Conservation (phyloP, 805 yeast genomes). For the Nakazawaea ernobii region DNA sequence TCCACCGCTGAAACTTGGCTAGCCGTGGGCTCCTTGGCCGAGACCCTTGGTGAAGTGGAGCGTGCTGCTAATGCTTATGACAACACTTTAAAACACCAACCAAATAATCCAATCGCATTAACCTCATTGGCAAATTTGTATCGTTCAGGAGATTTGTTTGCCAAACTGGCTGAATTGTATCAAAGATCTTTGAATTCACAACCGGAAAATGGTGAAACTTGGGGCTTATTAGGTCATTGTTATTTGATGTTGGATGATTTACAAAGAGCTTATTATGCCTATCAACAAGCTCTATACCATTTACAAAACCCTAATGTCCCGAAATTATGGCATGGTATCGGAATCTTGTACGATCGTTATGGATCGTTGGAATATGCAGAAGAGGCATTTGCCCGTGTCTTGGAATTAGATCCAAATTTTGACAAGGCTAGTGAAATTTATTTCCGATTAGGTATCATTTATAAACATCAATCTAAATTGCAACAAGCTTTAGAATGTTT, state of each 20-base stretch:
- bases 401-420: slow-evolving; percentile 92
- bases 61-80: slow-evolving; percentile 87
- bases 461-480: slow-evolving; percentile 88
- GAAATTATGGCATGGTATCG: slow-evolving; percentile 97
- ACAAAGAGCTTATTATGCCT: slow-evolving; percentile 92
- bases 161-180: slow-evolving; percentile 91
- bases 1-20: slow-evolving; percentile 84
- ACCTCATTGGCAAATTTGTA: slow-evolving; percentile 84
- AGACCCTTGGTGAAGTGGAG: slow-evolving; percentile 80
- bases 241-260: slow-evolving; percentile 94
- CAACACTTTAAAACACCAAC: slow-evolving; percentile 78
- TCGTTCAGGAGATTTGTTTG: slow-evolving; percentile 83
- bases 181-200: slow-evolving; percentile 77
- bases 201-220: slow-evolving; percentile 90
- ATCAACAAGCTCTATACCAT: slow-evolving; percentile 91
- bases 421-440: slow-evolving; percentile 96
- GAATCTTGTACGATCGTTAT: slow-evolving; percentile 91
- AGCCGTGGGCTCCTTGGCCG: slow-evolving; percentile 86
- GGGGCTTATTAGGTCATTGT: slow-evolving; percentile 97
- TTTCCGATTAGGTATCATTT: slow-evolving; percentile 92
- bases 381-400: slow-evolving; percentile 94
- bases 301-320: slow-evolving; percentile 93
- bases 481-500: slow-evolving; percentile 90
- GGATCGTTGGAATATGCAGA: slow-evolving; percentile 97
- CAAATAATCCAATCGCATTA: slow-evolving; percentile 79